These are phyloP conservation scores for Cnidoscolus chayamansa DNA, from an alignment of 441 rosid species.

Conservation along the genomic window DNA sequence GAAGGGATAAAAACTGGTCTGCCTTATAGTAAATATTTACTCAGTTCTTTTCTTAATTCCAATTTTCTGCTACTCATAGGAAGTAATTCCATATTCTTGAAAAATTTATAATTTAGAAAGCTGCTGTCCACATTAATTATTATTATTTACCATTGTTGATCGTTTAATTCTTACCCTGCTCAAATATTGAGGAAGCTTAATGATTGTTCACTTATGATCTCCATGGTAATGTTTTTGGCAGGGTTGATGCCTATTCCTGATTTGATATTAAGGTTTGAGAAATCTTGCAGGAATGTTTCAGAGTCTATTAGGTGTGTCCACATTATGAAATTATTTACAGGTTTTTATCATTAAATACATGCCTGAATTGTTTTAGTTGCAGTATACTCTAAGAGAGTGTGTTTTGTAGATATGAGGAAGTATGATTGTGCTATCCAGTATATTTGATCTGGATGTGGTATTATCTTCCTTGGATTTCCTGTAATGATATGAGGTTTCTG, in stretches of 20 bases:
- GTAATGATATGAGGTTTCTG: not conserved
- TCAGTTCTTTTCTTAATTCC: not conserved
- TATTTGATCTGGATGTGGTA: not conserved
- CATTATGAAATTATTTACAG: constrained; percentile 10
- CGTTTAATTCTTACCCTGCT: not conserved
- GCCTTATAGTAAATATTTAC: not conserved
- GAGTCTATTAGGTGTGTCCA: constrained; percentile 75
- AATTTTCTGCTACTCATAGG: not conserved
- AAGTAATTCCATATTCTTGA: not conserved
- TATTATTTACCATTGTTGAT: not conserved
- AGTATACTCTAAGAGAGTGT: not conserved
- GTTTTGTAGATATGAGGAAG: constrained; percentile 1
- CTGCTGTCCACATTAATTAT: not conserved
- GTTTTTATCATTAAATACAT: constrained; percentile 3
- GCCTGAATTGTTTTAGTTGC: not conserved
- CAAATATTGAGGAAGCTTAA: constrained; percentile 6
- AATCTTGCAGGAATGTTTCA: constrained; percentile 72
- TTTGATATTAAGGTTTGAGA: constrained; percentile 82
- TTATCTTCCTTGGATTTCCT: not conserved
- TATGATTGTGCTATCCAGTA: not conserved
- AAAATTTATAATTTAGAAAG: not conserved
- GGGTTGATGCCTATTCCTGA: constrained; percentile 86
- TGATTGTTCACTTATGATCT: not conserved
- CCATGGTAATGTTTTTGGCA: constrained; percentile 33
- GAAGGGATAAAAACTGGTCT: not conserved